phyloP scores from a whole-genome alignment of 306 rosid genomes.

The Quillaja saponaria region DNA sequence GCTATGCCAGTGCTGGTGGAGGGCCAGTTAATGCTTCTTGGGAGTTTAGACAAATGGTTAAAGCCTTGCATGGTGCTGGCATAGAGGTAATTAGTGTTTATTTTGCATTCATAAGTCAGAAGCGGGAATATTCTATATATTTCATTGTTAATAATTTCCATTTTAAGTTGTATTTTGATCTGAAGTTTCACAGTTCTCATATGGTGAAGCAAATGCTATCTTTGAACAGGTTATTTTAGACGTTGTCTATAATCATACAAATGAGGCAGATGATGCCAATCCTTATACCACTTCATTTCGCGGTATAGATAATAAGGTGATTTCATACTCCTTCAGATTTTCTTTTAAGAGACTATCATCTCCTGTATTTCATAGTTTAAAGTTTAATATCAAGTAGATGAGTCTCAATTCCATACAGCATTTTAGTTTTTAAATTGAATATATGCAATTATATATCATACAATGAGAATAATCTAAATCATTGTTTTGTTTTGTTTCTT shows the following conservation, averaged over 20 bases:
- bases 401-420: too few species aligned
- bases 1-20: slow-evolving; percentile 96
- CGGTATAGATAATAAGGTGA: slow-evolving; percentile 95
- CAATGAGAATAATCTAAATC: slow-evolving; percentile 7
- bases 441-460: too few species aligned
- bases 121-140: slow-evolving; percentile 15
- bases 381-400: slow-evolving; percentile 1
- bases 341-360: not conserved
- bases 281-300: slow-evolving; percentile 92
- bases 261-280: slow-evolving; percentile 75
- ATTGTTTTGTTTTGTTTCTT: too few species aligned
- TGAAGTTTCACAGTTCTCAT: slow-evolving; percentile 25
- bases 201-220: slow-evolving; percentile 24
- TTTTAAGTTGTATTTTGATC: slow-evolving; percentile 11
- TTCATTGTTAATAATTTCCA: slow-evolving; percentile 4
- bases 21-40: slow-evolving; percentile 82
- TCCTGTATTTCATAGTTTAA: slow-evolving; percentile 6
- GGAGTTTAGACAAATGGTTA: slow-evolving; percentile 93
- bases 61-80: slow-evolving; percentile 89
- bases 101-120: slow-evolving; percentile 9
- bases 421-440: too few species aligned
- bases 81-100: slow-evolving; percentile 67
- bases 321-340: not conserved
- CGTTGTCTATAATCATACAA: slow-evolving; percentile 95
- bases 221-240: slow-evolving; percentile 82